These are phyloP conservation scores for Alternaria atra DNA, from an alignment of 2,329 filamentous ascomycete genomes.

Conservation along the genomic window DNA sequence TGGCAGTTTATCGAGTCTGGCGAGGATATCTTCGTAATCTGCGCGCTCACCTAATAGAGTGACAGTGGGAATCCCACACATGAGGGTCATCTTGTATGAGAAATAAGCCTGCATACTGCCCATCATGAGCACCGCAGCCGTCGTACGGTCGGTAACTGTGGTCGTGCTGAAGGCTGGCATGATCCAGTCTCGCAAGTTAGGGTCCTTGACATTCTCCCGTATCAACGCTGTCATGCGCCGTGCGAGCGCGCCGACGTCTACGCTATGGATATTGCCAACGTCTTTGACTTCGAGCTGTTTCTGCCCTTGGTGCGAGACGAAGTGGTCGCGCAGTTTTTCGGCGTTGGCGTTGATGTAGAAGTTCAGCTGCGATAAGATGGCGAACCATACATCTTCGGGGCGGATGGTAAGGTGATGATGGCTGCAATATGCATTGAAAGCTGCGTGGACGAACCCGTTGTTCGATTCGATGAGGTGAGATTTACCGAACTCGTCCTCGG, in stretches of 20 bases:
- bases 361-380: slow-evolving; percentile 35
- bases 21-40: slow-evolving; percentile 28
- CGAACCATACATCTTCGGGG: slow-evolving; percentile 41
- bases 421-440: slow-evolving; percentile 24
- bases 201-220: slow-evolving; percentile 20
- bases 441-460: slow-evolving; percentile 30
- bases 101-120: slow-evolving; percentile 28
- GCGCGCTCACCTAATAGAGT: slow-evolving; percentile 27
- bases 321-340: slow-evolving; percentile 33
- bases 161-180: slow-evolving; percentile 33
- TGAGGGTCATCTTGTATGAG: not conserved
- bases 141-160: slow-evolving; percentile 17
- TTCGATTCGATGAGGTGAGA: slow-evolving; percentile 6
- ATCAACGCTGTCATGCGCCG: slow-evolving; percentile 14
- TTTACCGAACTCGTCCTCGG: not conserved
- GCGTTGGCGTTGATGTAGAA: slow-evolving; percentile 38
- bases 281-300: slow-evolving; percentile 22
- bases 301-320: slow-evolving; percentile 45
- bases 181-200: slow-evolving; percentile 24
- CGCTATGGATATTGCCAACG: slow-evolving; percentile 5
- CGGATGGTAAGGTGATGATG: slow-evolving; percentile 36
- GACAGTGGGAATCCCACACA: slow-evolving; percentile 31
- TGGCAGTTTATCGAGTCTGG: slow-evolving; percentile 20
- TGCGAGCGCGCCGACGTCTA: slow-evolving; percentile 14
- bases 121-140: slow-evolving; percentile 31